These are phyloP conservation scores for Hyphopichia fennica DNA, from an alignment of 1,139 yeast genomes.

Conservation along the genomic window DNA sequence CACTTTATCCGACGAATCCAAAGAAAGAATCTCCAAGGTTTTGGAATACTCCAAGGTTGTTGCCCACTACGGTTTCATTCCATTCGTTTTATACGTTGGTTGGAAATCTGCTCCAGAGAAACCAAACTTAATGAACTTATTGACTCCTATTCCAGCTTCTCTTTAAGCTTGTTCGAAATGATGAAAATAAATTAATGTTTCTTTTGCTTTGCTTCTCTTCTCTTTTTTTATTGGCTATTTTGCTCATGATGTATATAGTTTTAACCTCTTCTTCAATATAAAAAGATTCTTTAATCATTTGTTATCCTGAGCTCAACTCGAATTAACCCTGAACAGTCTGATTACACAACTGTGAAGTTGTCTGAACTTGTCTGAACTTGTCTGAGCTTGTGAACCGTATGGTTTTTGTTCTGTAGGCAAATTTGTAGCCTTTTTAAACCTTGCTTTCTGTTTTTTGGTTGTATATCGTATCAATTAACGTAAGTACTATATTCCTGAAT, in stretches of 20 bases:
- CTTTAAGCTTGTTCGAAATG: constrained; percentile 24
- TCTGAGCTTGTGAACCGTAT: too few relatives aligned
- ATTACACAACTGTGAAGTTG: too few relatives aligned
- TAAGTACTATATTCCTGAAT: too few relatives aligned
- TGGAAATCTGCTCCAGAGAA: constrained; percentile 85
- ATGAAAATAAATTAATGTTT: neutral
- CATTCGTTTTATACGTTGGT: constrained; percentile 89
- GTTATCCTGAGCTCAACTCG: neutral
- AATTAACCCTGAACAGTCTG: neutral
- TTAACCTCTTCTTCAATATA: neutral
- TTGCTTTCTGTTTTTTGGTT: too few relatives aligned
- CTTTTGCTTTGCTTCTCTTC: neutral
- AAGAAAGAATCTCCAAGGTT: constrained; percentile 85
- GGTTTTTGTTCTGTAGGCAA: too few relatives aligned
- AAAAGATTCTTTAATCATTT: neutral
- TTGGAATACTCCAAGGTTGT: constrained; percentile 82
- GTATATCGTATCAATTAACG: too few relatives aligned
- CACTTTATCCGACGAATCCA: constrained; percentile 65
- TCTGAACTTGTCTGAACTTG: too few relatives aligned
- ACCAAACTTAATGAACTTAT: constrained; percentile 76
- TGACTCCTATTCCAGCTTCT: constrained; percentile 76
- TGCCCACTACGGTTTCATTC: constrained; percentile 96
- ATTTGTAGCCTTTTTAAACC: too few relatives aligned
- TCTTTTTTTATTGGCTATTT: neutral
- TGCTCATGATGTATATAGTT: constrained; percentile 9